Base-by-base conservation (phyloP, 2,329 filamentous ascomycete species). In the Achaetomium macrosporum region DNA sequence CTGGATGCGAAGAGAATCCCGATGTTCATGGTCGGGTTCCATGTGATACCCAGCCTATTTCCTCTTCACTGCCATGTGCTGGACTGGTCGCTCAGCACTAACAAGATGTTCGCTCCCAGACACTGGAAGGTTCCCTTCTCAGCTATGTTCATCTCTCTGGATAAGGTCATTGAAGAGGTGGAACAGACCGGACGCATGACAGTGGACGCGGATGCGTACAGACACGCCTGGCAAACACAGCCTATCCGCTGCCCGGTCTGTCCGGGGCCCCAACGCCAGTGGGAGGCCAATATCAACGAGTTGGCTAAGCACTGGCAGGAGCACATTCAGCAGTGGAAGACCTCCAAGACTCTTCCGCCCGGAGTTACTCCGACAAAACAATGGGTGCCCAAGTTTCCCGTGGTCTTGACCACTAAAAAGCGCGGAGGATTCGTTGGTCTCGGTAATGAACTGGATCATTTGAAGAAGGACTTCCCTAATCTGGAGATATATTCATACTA, bases 171-270 rank as follows among this genome's bases (percentile, higher is more conserved):
- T 16, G 37, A 31, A 13, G 46, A 48, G 29, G 16, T 48, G 2
- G 37, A 48, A 25, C 36, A 25, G 16, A 48, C 46, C 11, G 46
- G 46, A 5, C 11, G 29, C 11, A 42, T 48, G 25, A n/a, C 25
- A 5, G 39, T 48, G 25, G 46, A 48, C 12, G 30, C 29, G 1
- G 37, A 48, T 1, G 37, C 36, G 11, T 42, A 35, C 25, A 19
- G 36, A 11, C 29, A 33, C 11, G 46, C 41, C 11, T 48, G 46
- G 46, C n/a, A 15, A 10, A 41, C 46, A 3, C 41, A 41, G 7
- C 46, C 46, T 4, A 48, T 48, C 29, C 46, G 46, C n/a, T 48
- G 46, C 46, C 46, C 46, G 2, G 46, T 48, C 11, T 48, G 46
- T 25, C 46, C 46, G 17, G 46, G 46, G 2, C 36, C 36, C n/a